Evolutionary conservation across 805 yeast species (phyloP).

Genomic region (Hanseniaspora lachancei): DNA sequence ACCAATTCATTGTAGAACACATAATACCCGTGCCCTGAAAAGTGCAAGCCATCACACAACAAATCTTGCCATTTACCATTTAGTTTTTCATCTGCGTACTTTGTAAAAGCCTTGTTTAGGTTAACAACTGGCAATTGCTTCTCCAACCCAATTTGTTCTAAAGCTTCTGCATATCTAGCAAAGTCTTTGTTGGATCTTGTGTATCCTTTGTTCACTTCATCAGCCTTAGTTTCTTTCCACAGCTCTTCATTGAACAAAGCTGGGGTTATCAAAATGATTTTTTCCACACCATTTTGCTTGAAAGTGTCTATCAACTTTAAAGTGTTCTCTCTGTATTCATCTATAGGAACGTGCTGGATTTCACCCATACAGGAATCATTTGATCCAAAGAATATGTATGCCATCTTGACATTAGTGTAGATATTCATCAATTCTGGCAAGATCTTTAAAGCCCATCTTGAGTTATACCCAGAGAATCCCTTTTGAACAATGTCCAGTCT

Average conservation of each 20-base stretch:
- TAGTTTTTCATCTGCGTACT: slow-evolving; percentile 20
- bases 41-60: slow-evolving; percentile 49
- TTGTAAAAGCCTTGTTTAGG: slow-evolving; percentile 33
- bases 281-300: slow-evolving; percentile 30
- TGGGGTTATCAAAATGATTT: slow-evolving; percentile 50
- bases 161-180: slow-evolving; percentile 38
- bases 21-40: slow-evolving; percentile 39
- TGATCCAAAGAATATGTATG: slow-evolving; percentile 65
- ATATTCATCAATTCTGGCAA: slow-evolving; percentile 36
- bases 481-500: slow-evolving; percentile 55
- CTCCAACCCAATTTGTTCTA: slow-evolving; percentile 33
- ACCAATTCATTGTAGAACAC: slow-evolving; percentile 36
- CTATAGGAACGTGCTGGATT: slow-evolving; percentile 39
- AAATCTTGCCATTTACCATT: slow-evolving; percentile 32
- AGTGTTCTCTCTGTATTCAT: slow-evolving; percentile 38
- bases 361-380: slow-evolving; percentile 50
- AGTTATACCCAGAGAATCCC: slow-evolving; percentile 67
- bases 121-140: slow-evolving; percentile 47
- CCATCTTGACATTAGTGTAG: slow-evolving; percentile 25
- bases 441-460: slow-evolving; percentile 44
- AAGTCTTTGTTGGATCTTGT: slow-evolving; percentile 36
- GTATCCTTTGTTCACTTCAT: slow-evolving; percentile 31
- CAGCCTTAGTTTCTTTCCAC: slow-evolving; percentile 28
- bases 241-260: slow-evolving; percentile 37
- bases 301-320: slow-evolving; percentile 31